These are phyloP conservation scores for Thoreauomyces humboldtii DNA, from an alignment of 192 early-diverging fungal species.

Conservation along the genomic window DNA sequence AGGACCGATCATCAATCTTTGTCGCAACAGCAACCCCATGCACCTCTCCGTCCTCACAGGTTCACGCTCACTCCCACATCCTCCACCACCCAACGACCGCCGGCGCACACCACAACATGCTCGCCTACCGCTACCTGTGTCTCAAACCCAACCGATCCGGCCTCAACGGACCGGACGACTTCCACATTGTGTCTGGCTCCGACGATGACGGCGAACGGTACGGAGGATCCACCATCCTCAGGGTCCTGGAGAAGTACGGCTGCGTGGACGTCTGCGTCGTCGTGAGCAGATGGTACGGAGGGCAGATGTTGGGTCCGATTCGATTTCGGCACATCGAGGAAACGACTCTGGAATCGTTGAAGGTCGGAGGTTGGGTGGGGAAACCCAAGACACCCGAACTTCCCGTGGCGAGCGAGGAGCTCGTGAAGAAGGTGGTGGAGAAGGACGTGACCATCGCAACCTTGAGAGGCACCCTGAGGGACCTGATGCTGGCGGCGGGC, in stretches of 20 bases:
- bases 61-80: background rate
- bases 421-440: background rate
- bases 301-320: constrained; percentile 68
- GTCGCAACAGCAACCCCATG: background rate
- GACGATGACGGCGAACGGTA: constrained; percentile 89
- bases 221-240: constrained; percentile 65
- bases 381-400: background rate
- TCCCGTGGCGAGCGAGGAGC: background rate
- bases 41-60: background rate
- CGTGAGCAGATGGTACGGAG: constrained; percentile 79
- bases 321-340: constrained; percentile 86
- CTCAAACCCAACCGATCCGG: constrained; percentile 14
- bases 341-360: constrained; percentile 64
- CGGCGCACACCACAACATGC: constrained; percentile 8
- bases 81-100: background rate
- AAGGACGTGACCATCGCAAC: constrained; percentile 6
- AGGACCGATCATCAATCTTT: constrained; percentile 1
- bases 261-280: constrained; percentile 73
- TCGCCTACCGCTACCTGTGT: background rate
- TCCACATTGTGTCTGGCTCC: constrained; percentile 33
- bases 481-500: too few species aligned
- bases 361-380: constrained; percentile 35
- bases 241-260: constrained; percentile 72
- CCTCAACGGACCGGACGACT: constrained; percentile 7
- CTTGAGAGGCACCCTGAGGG: background rate